A percentile compares a stretch with the other conserved stretches of the same genome.
Conservation (phyloP, 2,329 filamentous ascomycete species). For the Lasiodiplodia citricola region DNA sequence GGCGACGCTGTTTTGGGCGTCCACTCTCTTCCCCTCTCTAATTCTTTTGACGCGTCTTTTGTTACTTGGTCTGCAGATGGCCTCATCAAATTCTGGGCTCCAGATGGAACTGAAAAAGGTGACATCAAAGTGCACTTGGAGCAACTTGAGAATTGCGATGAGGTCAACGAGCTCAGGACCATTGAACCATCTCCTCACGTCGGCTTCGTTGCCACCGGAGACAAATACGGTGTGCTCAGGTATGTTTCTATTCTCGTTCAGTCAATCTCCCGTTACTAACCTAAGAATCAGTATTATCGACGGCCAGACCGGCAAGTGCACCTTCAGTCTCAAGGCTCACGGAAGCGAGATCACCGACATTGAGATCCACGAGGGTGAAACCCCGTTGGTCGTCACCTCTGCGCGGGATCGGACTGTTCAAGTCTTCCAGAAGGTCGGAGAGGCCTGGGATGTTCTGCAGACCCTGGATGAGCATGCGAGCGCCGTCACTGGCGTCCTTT, state of each 20-base stretch:
- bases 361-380: constrained; percentile 68
- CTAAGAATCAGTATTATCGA: constrained; percentile 63
- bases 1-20: constrained; percentile 72
- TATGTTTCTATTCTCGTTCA: constrained; percentile 37
- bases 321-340: constrained; percentile 83
- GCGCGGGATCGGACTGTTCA: constrained; percentile 92
- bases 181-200: constrained; percentile 66
- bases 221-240: constrained; percentile 81
- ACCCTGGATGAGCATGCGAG: constrained; percentile 92
- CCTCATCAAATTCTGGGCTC: constrained; percentile 80
- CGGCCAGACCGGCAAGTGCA: constrained; percentile 62
- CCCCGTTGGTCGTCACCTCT: constrained; percentile 76
- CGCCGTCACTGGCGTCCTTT: constrained; percentile 78
- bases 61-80: constrained; percentile 89
- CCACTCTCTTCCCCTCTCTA: constrained; percentile 65
- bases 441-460: constrained; percentile 78
- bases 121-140: constrained; percentile 74
- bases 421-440: constrained; percentile 70
- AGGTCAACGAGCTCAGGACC: constrained; percentile 63
- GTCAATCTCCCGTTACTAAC: background rate
- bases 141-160: constrained; percentile 55
- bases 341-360: constrained; percentile 84
- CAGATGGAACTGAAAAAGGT: constrained; percentile 70
- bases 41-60: constrained; percentile 71
- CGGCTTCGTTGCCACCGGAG: constrained; percentile 77